These are phyloP conservation scores for Pythium sukuiense DNA, from an alignment of 352 stramenopile genomes.

Conservation along the genomic window DNA sequence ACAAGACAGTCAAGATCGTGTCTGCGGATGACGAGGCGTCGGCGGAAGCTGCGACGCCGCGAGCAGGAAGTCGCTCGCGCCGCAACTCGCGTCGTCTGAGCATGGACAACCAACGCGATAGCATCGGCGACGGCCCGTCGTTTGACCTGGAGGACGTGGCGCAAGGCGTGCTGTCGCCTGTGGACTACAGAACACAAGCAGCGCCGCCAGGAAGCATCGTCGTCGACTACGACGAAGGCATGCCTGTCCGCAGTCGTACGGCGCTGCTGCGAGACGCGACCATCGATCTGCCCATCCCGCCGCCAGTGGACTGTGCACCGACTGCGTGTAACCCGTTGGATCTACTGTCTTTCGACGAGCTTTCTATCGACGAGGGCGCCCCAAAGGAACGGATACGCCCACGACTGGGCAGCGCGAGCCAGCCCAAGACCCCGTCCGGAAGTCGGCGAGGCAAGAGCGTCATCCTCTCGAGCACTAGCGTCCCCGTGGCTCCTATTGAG, in stretches of 20 bases:
- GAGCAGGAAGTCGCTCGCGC: slow-evolving; percentile 13
- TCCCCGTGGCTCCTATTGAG: background rate
- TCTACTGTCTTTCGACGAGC: slow-evolving; percentile 12
- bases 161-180: slow-evolving; percentile 18
- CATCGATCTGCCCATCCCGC: slow-evolving; percentile 20
- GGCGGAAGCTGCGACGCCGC: background rate
- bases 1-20: background rate
- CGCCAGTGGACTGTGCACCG: slow-evolving; percentile 36
- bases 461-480: slow-evolving; percentile 3
- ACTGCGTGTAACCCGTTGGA: slow-evolving; percentile 48
- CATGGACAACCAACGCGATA: slow-evolving; percentile 17
- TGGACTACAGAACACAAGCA: slow-evolving; percentile 2
- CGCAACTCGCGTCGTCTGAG: slow-evolving; percentile 22
- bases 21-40: background rate
- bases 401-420: slow-evolving; percentile 19
- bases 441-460: slow-evolving; percentile 28
- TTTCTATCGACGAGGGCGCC: slow-evolving; percentile 19
- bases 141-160: slow-evolving; percentile 58
- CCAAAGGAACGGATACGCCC: slow-evolving; percentile 7
- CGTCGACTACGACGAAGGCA: slow-evolving; percentile 59
- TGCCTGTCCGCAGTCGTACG: slow-evolving; percentile 21
- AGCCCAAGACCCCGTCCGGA: slow-evolving; percentile 15
- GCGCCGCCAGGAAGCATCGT: slow-evolving; percentile 40
- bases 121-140: background rate
- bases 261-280: slow-evolving; percentile 19